These are phyloP conservation scores for Alliaria petiolata DNA, from an alignment of 345 rosid species.

Conservation along the genomic window DNA sequence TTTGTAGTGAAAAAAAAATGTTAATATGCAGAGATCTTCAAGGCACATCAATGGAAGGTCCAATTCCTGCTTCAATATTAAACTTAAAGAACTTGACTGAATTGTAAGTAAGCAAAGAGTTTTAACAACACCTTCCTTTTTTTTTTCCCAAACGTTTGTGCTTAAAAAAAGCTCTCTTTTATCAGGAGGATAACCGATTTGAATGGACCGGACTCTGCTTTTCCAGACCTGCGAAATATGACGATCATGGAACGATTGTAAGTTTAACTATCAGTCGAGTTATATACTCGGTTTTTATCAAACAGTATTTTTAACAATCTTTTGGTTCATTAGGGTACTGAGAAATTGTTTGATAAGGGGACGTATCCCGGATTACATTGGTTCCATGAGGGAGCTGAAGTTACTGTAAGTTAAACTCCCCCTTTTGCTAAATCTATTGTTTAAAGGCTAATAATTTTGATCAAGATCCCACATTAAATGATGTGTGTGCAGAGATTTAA, in stretches of 20 bases:
- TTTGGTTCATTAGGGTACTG: slow-evolving; percentile 43
- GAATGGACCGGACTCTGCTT: slow-evolving; percentile 42
- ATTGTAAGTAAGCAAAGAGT: no score
- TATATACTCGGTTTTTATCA: background rate
- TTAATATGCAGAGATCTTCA: no score
- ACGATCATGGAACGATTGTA: slow-evolving; percentile 37
- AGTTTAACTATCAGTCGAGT: slow-evolving; percentile 22
- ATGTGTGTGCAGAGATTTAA: slow-evolving; percentile 57
- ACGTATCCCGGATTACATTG: slow-evolving; percentile 49
- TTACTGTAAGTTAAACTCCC: slow-evolving; percentile 48
- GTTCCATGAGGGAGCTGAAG: slow-evolving; percentile 29
- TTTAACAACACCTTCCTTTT: no score
- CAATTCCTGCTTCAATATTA: slow-evolving; percentile 69
- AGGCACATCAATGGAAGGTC: slow-evolving; percentile 85
- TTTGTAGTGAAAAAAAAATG: no score
- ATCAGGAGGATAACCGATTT: slow-evolving; percentile 72
- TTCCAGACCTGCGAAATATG: slow-evolving; percentile 49
- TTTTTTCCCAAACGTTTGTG: background rate
- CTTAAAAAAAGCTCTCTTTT: background rate
- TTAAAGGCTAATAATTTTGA: background rate
- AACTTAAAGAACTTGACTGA: slow-evolving; percentile 40
- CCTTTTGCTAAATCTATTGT: background rate
- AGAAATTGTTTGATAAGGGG: slow-evolving; percentile 59
- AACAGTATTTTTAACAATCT: background rate
- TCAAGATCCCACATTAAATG: background rate